Base-by-base conservation (phyloP, 2,329 filamentous ascomycete genomes). In the Fusarium sp. region DNA sequence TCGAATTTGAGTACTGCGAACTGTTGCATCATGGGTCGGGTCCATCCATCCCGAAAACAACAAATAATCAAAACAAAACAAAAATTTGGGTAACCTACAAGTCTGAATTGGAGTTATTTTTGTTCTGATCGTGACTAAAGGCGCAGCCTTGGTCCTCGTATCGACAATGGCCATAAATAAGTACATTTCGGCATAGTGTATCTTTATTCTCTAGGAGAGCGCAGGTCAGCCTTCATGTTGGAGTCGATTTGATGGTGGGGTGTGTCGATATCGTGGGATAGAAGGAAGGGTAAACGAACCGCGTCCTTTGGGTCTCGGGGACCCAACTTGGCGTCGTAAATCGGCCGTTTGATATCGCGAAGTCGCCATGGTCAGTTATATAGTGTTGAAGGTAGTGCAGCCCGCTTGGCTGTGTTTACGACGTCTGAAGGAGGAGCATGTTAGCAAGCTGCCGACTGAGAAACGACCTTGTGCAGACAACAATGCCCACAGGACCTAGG, bases 131-230 rank as follows among this genome's bases (percentile, higher is more conserved):
- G 84, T 98, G 95, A 80, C 95, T 96, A 84, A 97, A 98, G 75
- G 93, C 91, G 84, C 95, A 98, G 84, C 94, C 94, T 84, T 94
- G 92, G 80, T 97, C 94, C 85, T 97, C 94, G 83, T 95, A 97
- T 74, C 94, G 92, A 83, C 95, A 98, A 83, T 96, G 93, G 63
- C 95, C 95, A 82, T 97, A 98, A 78, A 98, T 97, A 71, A 95
- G 89, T 70, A 98, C 92, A 84, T 98, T 98, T 80, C 95, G 92
- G 84, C 95, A 98, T 65, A 96, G 89, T 12, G 94, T 97, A 81
- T 97, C 95, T 84, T 96, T 97, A 82, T 93, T 93, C 84, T 94
- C 92, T 93, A 75, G 34, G 12, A 45, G 24, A 58, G 65, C 42
- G 52, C 50, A 54, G 62, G 67, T 74, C 62, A 77, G 70, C 52